Evolutionary conservation across 768 basidiomycete species (phyloP), one percentile per base, ranked within the genome.

Genomic region (Amanita jacksonii): DNA sequence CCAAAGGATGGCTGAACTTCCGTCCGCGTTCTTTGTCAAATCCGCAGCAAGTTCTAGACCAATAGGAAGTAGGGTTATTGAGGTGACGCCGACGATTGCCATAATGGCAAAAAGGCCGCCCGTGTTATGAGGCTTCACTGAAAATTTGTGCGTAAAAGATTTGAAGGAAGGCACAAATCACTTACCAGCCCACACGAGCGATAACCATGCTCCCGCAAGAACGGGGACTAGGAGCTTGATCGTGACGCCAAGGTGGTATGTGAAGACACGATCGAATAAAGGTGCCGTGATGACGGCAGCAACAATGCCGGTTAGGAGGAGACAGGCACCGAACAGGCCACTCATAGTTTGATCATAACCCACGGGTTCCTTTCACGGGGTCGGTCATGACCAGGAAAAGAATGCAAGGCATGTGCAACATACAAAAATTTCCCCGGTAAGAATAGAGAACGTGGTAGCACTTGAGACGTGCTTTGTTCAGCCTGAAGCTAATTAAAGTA

Each of bases 181-280:
- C 73, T 20, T 55, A 85, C 85, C 76, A 40, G 81, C 85, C 88
- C 86, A 91, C 24, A 91, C 80, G 13, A 90, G 62, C 4, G 77
- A 74, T 10, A 90, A 58, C 85, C 86, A 90, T 18, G 69, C 67
- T 1, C 53, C 67, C 12, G 70, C 79, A 4, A 84, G 64, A 34
- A 80, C 55, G 1, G 86, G 86, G 12, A 79, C 69, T 8, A 85
- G 54, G 0, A 76, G 46, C 44, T 81, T 85, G 43, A 70, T 52
- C 2, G 79, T 74, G 8, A 75, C 49, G 0, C 77, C 83, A 30
- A 88, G 68, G 48, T 76, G 76, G 50, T 80, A 73, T 8, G 84
- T 89, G 48, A 91, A 76, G n/a, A 88, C 76, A 15, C 87, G 77
- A 54, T 90, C 88, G 54, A 88, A 81, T 3, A 89, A 59, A 0